phyloP scores from a whole-genome alignment of 2,329 filamentous ascomycete species.

The Penicillium sp. region DNA sequence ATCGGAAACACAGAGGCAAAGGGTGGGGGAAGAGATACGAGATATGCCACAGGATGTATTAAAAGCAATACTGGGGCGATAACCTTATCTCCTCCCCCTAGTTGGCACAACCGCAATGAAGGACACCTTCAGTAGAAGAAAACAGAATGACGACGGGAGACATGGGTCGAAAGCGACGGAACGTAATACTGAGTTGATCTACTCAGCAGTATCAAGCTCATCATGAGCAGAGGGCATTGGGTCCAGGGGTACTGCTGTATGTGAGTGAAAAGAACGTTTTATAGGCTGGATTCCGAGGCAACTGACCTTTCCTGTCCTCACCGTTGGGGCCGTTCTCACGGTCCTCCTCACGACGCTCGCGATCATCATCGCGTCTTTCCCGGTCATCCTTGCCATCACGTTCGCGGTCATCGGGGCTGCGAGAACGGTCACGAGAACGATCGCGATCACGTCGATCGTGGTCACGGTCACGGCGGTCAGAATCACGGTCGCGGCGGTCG shows the following conservation, averaged over 20 bases:
- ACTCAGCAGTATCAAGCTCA: constrained; percentile 93
- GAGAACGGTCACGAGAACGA: constrained; percentile 27
- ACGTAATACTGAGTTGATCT: constrained; percentile 35
- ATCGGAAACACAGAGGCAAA: constrained; percentile 2
- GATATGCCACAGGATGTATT: not conserved
- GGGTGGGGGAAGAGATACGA: not conserved
- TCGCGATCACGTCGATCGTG: constrained; percentile 45
- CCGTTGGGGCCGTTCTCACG: constrained; percentile 78
- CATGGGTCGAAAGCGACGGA: constrained; percentile 1
- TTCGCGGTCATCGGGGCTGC: constrained; percentile 27
- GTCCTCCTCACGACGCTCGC: constrained; percentile 68
- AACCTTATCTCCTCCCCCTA: not conserved
- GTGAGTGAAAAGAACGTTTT: constrained; percentile 3
- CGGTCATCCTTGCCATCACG: constrained; percentile 26
- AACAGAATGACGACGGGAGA: not conserved
- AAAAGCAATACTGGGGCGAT: not conserved
- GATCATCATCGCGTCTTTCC: constrained; percentile 58
- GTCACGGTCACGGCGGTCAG: constrained; percentile 59
- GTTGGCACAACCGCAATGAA: not conserved
- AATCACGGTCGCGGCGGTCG: constrained; percentile 67
- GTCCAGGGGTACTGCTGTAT: constrained; percentile 58
- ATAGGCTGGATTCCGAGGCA: not conserved
- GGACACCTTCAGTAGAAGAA: not conserved
- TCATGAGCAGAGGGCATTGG: constrained; percentile 83
- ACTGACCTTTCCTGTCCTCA: constrained; percentile 83